A percentile compares a stretch with the other conserved stretches of the same genome.
Evolutionary conservation across 2,329 filamentous ascomycete genomes (phyloP).

Genomic region (Chaetomiaceae sp.): DNA sequence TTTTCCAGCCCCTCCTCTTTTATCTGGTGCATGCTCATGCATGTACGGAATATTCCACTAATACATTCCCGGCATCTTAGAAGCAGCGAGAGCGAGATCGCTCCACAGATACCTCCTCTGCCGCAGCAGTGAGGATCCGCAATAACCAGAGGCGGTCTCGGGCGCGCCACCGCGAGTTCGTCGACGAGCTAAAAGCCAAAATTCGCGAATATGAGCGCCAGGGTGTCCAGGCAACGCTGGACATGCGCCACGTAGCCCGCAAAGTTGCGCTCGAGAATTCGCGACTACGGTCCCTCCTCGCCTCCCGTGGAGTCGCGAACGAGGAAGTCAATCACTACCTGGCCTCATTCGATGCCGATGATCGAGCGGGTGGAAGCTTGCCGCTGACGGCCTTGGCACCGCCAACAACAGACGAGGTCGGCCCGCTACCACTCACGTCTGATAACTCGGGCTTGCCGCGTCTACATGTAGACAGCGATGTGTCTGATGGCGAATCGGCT

Average conservation of each 20-base stretch:
- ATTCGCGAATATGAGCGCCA: constrained; percentile 44
- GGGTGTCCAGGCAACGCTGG: constrained; percentile 45
- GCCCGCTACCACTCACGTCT: not conserved
- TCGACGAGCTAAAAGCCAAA: constrained; percentile 43
- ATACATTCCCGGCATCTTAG: not conserved
- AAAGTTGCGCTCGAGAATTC: constrained; percentile 46
- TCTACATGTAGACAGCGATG: no score
- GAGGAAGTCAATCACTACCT: not conserved
- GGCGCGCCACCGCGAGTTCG: constrained; percentile 46
- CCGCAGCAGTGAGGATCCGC: constrained; percentile 29
- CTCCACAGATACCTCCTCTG: not conserved
- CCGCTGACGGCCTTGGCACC: not conserved
- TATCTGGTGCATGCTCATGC: no score
- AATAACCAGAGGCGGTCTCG: constrained; percentile 52
- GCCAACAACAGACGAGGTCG: not conserved
- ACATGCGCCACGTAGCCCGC: constrained; percentile 51
- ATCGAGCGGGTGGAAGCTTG: not conserved
- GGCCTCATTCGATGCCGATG: not conserved
- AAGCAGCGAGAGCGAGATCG: not conserved
- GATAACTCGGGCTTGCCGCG: not conserved
- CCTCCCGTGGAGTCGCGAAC: constrained; percentile 48
- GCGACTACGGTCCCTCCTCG: constrained; percentile 39
- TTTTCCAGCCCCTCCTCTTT: not conserved
- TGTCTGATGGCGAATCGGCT: not conserved
- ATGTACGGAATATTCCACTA: not conserved